These are phyloP conservation scores for Mucor piriformis DNA, from an alignment of 371 early-diverging fungal species.

Conservation along the genomic window DNA sequence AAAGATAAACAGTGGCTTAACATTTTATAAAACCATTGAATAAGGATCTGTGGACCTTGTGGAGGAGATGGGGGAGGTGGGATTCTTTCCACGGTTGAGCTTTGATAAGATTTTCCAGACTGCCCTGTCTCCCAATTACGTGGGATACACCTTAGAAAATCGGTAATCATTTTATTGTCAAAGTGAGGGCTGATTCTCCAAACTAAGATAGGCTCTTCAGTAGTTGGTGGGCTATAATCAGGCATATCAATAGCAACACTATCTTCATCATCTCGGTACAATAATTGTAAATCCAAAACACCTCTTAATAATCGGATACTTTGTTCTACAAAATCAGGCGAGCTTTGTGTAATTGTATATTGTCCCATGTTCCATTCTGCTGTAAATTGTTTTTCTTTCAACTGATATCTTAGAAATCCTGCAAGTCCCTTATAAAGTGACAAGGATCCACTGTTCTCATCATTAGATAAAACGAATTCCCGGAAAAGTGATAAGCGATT, in stretches of 20 bases:
- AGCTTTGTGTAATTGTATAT: no score
- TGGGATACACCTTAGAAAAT: conserved; percentile 6
- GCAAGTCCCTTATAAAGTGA: no score
- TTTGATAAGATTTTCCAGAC: background rate
- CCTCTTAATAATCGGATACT: conserved; percentile 25
- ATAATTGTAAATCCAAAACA: conserved; percentile 26
- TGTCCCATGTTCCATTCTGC: no score
- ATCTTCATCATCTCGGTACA: conserved; percentile 12
- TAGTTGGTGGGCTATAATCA: background rate
- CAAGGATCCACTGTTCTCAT: no score
- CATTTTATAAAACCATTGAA: background rate
- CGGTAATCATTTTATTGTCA: background rate
- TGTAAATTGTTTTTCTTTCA: no score
- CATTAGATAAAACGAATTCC: no score
- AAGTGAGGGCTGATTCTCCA: conserved; percentile 32
- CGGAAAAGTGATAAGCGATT: no score
- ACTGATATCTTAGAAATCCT: no score
- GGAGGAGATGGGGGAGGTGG: no score
- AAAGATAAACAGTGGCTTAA: conserved; percentile 2
- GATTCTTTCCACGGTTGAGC: background rate
- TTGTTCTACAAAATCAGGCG: conserved; percentile 23
- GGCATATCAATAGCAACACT: conserved; percentile 11
- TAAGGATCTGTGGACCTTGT: background rate
- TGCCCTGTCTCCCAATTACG: no score
- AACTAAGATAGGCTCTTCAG: conserved; percentile 5